A percentile compares a stretch with the other conserved stretches of the same genome.
These are phyloP conservation scores for Colletotrichum paranaense DNA, from an alignment of 2,329 filamentous ascomycete genomes.

Conservation along the genomic window DNA sequence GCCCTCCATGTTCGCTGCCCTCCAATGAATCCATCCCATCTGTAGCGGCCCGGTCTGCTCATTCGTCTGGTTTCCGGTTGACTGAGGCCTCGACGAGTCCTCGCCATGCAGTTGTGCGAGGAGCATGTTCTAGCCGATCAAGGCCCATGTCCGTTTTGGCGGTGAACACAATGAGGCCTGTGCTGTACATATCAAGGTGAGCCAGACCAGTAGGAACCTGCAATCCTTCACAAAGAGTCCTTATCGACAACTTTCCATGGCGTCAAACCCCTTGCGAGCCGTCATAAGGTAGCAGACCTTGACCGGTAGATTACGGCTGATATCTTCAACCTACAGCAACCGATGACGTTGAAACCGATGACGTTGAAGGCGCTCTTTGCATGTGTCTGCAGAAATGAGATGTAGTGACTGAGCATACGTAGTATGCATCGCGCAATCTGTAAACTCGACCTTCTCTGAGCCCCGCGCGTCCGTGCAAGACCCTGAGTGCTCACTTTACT, in stretches of 20 bases:
- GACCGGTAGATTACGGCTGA: neutral
- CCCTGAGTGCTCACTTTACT: neutral
- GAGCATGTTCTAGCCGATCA: neutral
- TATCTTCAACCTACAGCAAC: neutral
- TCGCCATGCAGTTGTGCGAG: slow-evolving; percentile 5
- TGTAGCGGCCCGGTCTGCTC: slow-evolving; percentile 3
- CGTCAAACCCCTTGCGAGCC: neutral
- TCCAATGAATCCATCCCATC: slow-evolving; percentile 10
- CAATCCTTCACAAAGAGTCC: neutral
- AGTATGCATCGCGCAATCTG: neutral
- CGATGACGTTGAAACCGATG: slow-evolving; percentile 28
- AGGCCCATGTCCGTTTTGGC: slow-evolving; percentile 20
- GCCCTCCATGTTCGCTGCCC: neutral
- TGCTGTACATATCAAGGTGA: neutral
- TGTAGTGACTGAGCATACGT: neutral
- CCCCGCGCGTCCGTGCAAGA: slow-evolving; percentile 2
- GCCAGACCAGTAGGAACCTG: neutral
- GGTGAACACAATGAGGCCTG: slow-evolving; percentile 15
- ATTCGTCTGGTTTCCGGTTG: slow-evolving; percentile 4
- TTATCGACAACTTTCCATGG: neutral
- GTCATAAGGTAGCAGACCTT: neutral
- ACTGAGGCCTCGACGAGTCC: neutral
- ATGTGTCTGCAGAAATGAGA: neutral
- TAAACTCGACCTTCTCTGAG: neutral
- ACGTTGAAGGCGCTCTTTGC: slow-evolving; percentile 3